These are phyloP conservation scores for Aspergillus steynii DNA, from an alignment of 495 filamentous ascomycete species.

Conservation along the genomic window DNA sequence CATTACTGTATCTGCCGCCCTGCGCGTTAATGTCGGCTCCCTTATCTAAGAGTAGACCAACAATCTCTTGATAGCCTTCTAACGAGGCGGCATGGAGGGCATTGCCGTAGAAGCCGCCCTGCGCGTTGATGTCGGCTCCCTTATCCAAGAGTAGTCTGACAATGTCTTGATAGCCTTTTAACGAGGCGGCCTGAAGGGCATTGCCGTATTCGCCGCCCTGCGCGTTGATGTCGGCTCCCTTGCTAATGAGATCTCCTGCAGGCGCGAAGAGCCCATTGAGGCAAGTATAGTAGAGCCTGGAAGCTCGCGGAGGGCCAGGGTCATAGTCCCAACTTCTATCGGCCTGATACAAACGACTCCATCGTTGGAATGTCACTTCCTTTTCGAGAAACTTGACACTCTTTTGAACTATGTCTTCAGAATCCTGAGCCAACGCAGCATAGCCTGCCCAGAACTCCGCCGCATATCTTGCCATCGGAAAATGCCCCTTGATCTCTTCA, in stretches of 20 bases:
- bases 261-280: constrained; percentile 9
- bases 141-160: no score
- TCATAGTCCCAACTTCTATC: constrained; percentile 1
- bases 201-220: no score
- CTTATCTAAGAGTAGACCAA: no score
- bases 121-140: no score
- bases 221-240: no score
- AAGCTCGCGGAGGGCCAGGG: constrained; percentile 2
- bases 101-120: no score
- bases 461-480: constrained; percentile 25
- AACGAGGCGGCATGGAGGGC: no score
- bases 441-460: constrained; percentile 18
- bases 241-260: constrained; percentile 15
- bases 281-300: constrained; percentile 22
- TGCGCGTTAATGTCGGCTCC: no score
- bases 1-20: neutral
- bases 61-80: no score
- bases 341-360: constrained; percentile 12
- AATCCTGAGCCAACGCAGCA: constrained; percentile 18
- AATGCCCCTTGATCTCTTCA: constrained; percentile 13
- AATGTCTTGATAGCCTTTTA: no score
- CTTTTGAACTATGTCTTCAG: constrained; percentile 11
- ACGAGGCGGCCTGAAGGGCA: no score
- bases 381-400: constrained; percentile 17
- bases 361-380: constrained; percentile 19